Evolutionary conservation across 371 early-diverging fungal species (phyloP), one percentile per base, ranked within the genome.

Genomic region (Mortierella sp.): DNA sequence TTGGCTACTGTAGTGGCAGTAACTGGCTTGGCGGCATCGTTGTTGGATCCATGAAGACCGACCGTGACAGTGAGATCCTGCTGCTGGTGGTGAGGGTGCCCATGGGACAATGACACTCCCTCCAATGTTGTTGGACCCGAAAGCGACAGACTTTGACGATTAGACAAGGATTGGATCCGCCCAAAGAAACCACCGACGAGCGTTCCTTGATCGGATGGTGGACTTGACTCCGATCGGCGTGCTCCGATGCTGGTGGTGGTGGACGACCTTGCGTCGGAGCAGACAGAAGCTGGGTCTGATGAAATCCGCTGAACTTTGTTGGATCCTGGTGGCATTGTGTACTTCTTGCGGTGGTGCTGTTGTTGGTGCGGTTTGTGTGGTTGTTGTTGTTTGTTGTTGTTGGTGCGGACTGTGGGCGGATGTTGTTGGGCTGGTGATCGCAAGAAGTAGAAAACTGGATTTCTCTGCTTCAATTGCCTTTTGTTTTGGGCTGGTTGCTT

Each of bases 1-100:
- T 83, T 83, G 58, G 70, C 78, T 16, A 73, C 78, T 1, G 73
- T 53, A 1, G 58, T 58, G 14, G 37, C 61, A 61, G 61, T 61
- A 16, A 16, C 19, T 2, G 44, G 1, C 37, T 24, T 14, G 26
- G 50, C 4, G 31, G 31, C 67, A 14, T 26, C 1, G 26, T 64
- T 37, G 31, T 53, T 66, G 4, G 76, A 41, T 19, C 24, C 31
- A 65, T 52, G 58, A 43, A 29, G 53, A 34, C 47, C 26, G 26
- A 74, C 55, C 5, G 79, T 70, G 22, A 71, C 55, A 22, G 66
- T 31, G 13, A 43, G 44, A 44, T 34, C 16, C 5, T 45, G 43
- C 14, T n/a, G 50, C 3, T 14, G 39, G 19, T 61, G 39, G 9
- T 19, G 14, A 19, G 61, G n/a, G n/a, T n/a, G n/a, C n/a, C n/a